Conservation (phyloP, 208 protist species). For the Wallacemonas sp. region DNA sequence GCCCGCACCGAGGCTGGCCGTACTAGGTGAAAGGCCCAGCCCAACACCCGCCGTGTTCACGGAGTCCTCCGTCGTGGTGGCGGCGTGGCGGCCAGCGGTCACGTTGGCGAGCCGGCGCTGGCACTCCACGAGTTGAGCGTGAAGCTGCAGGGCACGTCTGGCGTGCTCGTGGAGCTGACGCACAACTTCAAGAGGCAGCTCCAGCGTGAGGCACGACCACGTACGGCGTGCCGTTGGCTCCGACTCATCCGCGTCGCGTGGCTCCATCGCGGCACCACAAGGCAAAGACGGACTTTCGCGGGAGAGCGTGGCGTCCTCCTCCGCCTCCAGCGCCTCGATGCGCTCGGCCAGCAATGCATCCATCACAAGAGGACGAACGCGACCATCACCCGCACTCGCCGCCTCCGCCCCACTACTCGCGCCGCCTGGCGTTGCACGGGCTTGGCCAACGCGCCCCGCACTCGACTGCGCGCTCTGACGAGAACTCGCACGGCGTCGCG, state of each 20-base stretch:
- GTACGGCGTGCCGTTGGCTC: not conserved
- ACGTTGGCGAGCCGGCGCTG: not conserved
- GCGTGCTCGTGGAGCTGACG: slow-evolving; percentile 25
- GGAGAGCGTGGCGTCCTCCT: too few species aligned
- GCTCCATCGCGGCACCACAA: not conserved
- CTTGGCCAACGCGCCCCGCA: not conserved
- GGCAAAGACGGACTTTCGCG: not conserved
- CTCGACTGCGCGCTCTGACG: slow-evolving; percentile 1
- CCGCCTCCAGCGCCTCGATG: not conserved
- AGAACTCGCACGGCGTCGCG: not conserved
- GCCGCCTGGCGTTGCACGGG: not conserved
- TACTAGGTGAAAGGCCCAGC: too few species aligned
- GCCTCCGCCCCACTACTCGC: not conserved
- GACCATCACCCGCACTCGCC: not conserved
- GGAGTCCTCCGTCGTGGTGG: slow-evolving; percentile 21
- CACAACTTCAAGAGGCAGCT: slow-evolving; percentile 33
- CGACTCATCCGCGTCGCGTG: not conserved
- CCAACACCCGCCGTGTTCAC: slow-evolving; percentile 11
- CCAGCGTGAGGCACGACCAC: slow-evolving; percentile 30
- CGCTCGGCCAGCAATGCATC: slow-evolving; percentile 18
- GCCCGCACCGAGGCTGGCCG: too few species aligned
- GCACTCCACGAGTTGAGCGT: slow-evolving; percentile 14
- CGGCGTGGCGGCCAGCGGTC: not conserved
- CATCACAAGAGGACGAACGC: slow-evolving; percentile 1
- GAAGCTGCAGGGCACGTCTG: slow-evolving; percentile 27